Evolutionary conservation across 169 alveolate species (phyloP).

Genomic region (Cryptosporidium meleagridis): DNA sequence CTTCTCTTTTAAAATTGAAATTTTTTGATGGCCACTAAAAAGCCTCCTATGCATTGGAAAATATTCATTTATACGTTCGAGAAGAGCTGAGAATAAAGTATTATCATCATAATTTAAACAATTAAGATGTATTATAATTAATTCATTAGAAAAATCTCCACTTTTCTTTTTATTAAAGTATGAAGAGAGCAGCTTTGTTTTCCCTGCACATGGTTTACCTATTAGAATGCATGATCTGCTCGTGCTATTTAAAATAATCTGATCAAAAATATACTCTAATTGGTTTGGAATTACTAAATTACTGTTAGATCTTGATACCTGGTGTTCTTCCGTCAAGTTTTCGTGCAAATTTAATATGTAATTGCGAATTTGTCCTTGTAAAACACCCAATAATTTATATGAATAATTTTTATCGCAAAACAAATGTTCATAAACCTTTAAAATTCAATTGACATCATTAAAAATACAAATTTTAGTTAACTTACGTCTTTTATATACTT

Average conservation of each 20-base stretch:
- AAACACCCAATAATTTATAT: not conserved
- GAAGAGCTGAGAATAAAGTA: constrained; percentile 10
- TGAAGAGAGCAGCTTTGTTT: constrained; percentile 26
- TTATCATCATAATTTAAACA: constrained; percentile 68
- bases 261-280: constrained; percentile 24
- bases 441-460: not conserved
- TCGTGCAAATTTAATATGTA: not conserved
- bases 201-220: constrained; percentile 57
- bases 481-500: constrained; percentile 22
- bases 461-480: not conserved
- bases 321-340: not conserved
- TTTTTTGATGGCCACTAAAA: constrained; percentile 61
- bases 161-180: constrained; percentile 31
- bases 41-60: constrained; percentile 65
- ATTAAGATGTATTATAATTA: constrained; percentile 39
- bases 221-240: constrained; percentile 64
- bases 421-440: constrained; percentile 30
- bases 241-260: constrained; percentile 6
- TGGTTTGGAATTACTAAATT: not conserved
- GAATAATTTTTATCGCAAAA: not conserved
- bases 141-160: not conserved
- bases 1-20: constrained; percentile 47
- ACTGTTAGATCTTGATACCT: not conserved
- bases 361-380: constrained; percentile 30
- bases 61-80: constrained; percentile 50